Evolutionary conservation across 2,329 filamentous ascomycete species (phyloP).

Genomic region (Orbilia javanica): DNA sequence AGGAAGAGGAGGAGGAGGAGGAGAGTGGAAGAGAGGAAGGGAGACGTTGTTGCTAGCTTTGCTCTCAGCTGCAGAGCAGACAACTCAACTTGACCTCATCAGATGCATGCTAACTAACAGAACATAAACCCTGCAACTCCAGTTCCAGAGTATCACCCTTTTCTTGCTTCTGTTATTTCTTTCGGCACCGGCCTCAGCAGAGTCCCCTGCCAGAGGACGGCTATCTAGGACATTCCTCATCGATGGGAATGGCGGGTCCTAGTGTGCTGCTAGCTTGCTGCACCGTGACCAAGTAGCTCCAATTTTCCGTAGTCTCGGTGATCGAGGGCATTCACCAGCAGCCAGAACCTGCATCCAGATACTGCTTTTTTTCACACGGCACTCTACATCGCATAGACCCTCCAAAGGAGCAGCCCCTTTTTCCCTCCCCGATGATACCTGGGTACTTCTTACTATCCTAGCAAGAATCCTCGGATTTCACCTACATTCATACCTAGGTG

Average conservation of each 20-base stretch:
- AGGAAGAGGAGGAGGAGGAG: not conserved
- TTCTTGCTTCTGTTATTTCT: not conserved
- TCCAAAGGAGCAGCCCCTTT: conserved; percentile 31
- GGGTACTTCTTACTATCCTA: not conserved
- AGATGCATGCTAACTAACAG: not conserved
- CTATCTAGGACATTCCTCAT: conserved; percentile 41
- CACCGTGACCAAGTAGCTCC: conserved; percentile 13
- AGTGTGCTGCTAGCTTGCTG: conserved; percentile 22
- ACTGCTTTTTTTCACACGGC: conserved; percentile 48
- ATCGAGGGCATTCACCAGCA: conserved; percentile 10
- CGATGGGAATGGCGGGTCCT: conserved; percentile 23
- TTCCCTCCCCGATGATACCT: no score
- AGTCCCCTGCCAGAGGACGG: not conserved
- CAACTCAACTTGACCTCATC: conserved; percentile 4
- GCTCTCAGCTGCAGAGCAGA: conserved; percentile 9
- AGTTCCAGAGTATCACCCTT: conserved; percentile 1
- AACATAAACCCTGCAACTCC: not conserved
- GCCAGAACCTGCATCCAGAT: conserved; percentile 41
- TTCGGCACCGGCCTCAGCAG: not conserved
- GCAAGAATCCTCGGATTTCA: conserved; percentile 8
- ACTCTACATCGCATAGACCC: conserved; percentile 34
- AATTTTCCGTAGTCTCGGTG: conserved; percentile 38
- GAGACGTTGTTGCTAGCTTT: conserved; percentile 11
- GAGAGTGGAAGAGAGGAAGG: not conserved
- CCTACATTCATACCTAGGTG: no score